Base-by-base conservation (phyloP, 2,329 filamentous ascomycete genomes). In the Mycosphaerelloides madeirae region DNA sequence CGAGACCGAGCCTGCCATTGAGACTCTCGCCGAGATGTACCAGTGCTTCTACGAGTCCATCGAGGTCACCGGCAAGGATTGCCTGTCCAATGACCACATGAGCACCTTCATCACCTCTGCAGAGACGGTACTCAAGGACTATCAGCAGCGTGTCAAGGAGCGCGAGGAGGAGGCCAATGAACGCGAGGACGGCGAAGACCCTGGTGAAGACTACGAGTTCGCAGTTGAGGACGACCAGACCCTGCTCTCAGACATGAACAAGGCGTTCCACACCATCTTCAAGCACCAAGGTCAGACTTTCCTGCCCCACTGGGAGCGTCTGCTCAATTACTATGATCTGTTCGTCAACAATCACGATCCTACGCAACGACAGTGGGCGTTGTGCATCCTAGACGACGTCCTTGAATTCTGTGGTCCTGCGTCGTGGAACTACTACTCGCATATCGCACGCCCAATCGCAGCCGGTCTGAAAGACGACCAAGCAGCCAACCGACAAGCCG, bases 11-110 rank as follows among this genome's bases (percentile, higher is more conserved):
- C 91, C 93, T 15, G 89, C 90, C 1, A 90, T 98, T 47, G 93
- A 98, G 59, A 95, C 93, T 0, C 78, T 98, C 36, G 91, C 93
- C 1, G 93, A 97, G 70, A 96, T 98, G 88, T 98, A 96, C 69
- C 91, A 97, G 68, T 98, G 93, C 73, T 98, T 98, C 74, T 98
- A 98, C 67, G 93, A 98, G 67, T 95, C 88, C 19, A 83, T 98
- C 6, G 91, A 97, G 70, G 90, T 96, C 16, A 80, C 95, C 54
- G 91, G 91, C 48, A 87, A 87, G 68, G 82, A 86, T 58, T 91
- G 84, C 63, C 76, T 98, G 36, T 87, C 77, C 5, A 73, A 77
- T 31, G 77, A 83, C 31, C 85, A 95, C 65, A 90, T 98, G 85
- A 74, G 77, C 45, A 80, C 81, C 34, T 98, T 97, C 67, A 91